Base-by-base conservation (phyloP, 371 early-diverging fungal species). In the Apophysomyces sp. region DNA sequence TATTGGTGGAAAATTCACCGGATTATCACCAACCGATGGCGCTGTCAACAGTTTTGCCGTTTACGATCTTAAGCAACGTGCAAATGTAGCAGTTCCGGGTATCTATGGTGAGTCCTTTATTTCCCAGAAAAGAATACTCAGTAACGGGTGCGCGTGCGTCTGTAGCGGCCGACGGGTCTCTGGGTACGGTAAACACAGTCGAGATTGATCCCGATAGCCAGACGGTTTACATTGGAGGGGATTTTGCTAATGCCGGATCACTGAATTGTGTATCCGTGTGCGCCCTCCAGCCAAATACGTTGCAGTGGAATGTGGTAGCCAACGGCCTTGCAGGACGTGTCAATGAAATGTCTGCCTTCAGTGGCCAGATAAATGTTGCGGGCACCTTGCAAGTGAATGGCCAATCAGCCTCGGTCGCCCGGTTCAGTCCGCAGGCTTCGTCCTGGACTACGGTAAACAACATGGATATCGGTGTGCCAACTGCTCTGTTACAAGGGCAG, bases 221-320 rank as follows among this genome's bases (percentile, higher is more conserved):
- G 60, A 74, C 75, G 0, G 39, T 85, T 36, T 79, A 72, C 58
- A 76, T 86, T 28, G 87, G 80, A 24, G 87, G 87, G 0, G 34
- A 70, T 24, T 87, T 87, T 56, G 67, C 81, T 36, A 75, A 51
- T 29, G 80, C 72, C 9, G 80, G 80, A 0, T 63, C 73, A 0
- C 34, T 80, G 16, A 57, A 57, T 12, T 80, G 80, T 51, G 52
- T 71, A 21, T 54, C 66, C 2, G 61, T 88, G 3, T 88, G 88
- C 61, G 24, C 52, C 8, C 53, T 77, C 26, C 64, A 72, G 31
- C 60, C 66, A 0, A 40, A 54, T 13, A 63, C 59, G 1, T 40
- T 61, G 3, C 78, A 78, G 52, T 81, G 81, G 81, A 72, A 62
- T 18, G 62, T 64, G 27, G 61, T 74, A 3, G 58, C 58, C 2